Base-by-base conservation (phyloP, 495 filamentous ascomycete species). In the Penicillium cataractarum region DNA sequence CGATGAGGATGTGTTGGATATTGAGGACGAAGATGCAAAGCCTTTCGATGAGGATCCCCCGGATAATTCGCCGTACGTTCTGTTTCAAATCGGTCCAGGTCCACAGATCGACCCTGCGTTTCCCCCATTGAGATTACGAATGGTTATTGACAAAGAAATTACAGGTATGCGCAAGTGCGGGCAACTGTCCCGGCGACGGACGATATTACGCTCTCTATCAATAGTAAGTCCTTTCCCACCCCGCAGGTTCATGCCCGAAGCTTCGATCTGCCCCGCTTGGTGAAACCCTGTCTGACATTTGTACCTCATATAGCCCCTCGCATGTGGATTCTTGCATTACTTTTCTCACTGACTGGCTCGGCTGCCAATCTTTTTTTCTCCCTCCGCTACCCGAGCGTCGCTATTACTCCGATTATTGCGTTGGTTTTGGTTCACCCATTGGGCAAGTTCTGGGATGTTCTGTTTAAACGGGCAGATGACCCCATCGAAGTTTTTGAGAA, bases 381-480 rank as follows among this genome's bases (percentile, higher is more conserved):
- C 87, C 89, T 95, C 62, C 83, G 91, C 78, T 95, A 94, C 77
- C 91, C 92, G 33, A 92, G 90, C 69, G 90, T 95, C 71, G 86
- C 89, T 21, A 93, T 95, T 67, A 92, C 90, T 0, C 92, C 92
- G 15, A 87, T 94, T 50, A 93, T 95, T 70, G 91, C 91, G 24
- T 77, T 95, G 65, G 80, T 95, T 55, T 81, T 94, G 57, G 91
- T 90, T 22, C 92, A 93, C 71, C 92, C 91, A 0, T 81, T 94
- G 35, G 91, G 92, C 53, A 83, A 89, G 29, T 66, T 90, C 22
- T 93, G 92, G 90, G 92, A 94, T 68, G 82, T 80, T 39, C 21
- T 87, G 19, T 78, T 93, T 12, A 91, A 90, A 72, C 76, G 82
- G 37, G 31, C 73, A 2, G 79, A 82, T 57, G 90, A 92, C 63